Conservation (phyloP, 148 eudicot genomes). For the Polygonum aviculare region DNA sequence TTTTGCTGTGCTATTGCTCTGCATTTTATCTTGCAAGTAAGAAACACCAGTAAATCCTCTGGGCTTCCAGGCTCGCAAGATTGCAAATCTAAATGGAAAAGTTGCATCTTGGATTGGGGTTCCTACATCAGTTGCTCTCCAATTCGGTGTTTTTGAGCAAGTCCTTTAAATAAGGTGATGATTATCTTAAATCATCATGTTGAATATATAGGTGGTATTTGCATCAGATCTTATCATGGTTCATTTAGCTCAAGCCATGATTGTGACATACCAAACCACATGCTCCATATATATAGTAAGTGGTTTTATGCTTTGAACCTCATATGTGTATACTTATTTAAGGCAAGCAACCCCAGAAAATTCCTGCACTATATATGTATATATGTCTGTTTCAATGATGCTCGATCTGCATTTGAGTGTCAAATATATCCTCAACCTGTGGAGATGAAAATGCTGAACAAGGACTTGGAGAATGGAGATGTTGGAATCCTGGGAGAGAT, state of each 20-base stretch:
- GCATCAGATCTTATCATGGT: not conserved
- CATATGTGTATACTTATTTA: not conserved
- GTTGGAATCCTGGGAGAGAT: too few relatives aligned
- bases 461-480: slow-evolving; percentile 49
- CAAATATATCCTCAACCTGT: slow-evolving; percentile 5
- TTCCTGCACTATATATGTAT: not conserved
- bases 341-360: not conserved
- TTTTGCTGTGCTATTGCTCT: not conserved
- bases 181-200: not conserved
- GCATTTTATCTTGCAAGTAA: not conserved
- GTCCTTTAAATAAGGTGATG: slow-evolving; percentile 79
- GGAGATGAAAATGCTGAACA: slow-evolving; percentile 48
- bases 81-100: slow-evolving; percentile 79
- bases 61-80: slow-evolving; percentile 75
- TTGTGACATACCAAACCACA: not conserved
- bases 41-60: not conserved
- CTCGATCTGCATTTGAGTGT: not conserved
- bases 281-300: not conserved
- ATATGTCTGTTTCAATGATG: not conserved
- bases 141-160: slow-evolving; percentile 86
- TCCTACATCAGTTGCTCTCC: slow-evolving; percentile 94
- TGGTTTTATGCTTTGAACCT: not conserved
- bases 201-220: not conserved
- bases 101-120: slow-evolving; percentile 88
- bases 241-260: not conserved